Percentiles rank a stretch among this genome's conserved stretches.
phyloP scores from a whole-genome alignment of 2,329 filamentous ascomycete genomes.

The Camptophora hylomeconis region DNA sequence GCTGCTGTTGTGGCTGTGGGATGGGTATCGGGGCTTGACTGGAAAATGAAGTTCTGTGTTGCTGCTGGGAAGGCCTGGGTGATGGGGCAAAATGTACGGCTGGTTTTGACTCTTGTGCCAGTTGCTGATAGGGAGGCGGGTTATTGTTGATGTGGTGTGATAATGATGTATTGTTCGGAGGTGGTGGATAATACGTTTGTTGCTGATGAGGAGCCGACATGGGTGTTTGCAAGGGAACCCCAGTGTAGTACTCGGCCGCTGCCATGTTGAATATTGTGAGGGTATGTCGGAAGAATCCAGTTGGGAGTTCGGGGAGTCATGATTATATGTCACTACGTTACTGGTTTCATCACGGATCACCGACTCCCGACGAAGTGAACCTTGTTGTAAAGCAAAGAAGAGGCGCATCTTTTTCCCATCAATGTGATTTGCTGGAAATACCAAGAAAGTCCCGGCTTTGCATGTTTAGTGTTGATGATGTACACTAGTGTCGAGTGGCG shows the following conservation, averaged over 20 bases:
- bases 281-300: neutral
- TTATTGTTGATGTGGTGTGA: slow-evolving; percentile 1
- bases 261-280: slow-evolving; percentile 10
- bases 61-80: slow-evolving; percentile 3
- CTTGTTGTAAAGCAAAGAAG: too few species aligned
- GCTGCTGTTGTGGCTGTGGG: slow-evolving; percentile 8
- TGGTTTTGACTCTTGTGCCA: slow-evolving; percentile 8
- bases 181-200: slow-evolving; percentile 7
- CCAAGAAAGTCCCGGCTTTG: too few species aligned
- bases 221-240: slow-evolving; percentile 8
- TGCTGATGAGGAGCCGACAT: slow-evolving; percentile 10
- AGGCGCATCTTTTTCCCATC: too few species aligned
- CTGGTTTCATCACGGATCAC: too few species aligned
- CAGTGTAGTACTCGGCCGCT: slow-evolving; percentile 15
- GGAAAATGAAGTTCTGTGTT: slow-evolving; percentile 10
- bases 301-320: too few species aligned
- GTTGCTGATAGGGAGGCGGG: slow-evolving; percentile 14
- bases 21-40: slow-evolving; percentile 6
- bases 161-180: slow-evolving; percentile 4
- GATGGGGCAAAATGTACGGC: slow-evolving; percentile 13
- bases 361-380: too few species aligned
- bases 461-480: too few species aligned
- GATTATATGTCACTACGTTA: too few species aligned
- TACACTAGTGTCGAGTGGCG: too few species aligned
- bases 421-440: too few species aligned